Conservation (phyloP, 176 grass and related monocot species). For the Guadua angustifolia region DNA sequence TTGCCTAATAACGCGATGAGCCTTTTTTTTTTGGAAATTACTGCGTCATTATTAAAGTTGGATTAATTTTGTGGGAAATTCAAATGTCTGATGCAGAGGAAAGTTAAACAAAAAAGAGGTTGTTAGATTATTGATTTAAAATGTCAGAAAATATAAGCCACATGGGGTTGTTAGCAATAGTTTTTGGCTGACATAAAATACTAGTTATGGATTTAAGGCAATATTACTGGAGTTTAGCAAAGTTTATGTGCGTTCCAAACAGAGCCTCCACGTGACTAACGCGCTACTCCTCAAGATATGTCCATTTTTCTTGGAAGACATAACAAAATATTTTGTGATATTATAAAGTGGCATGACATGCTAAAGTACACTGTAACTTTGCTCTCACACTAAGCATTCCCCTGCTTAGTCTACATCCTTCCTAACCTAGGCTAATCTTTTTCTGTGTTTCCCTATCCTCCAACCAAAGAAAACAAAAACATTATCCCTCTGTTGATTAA, state of each 20-base stretch:
- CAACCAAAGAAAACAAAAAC: background rate
- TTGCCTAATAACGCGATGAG: conserved; percentile 13
- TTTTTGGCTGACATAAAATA: background rate
- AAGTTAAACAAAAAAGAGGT: too few relatives aligned
- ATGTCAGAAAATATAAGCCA: background rate
- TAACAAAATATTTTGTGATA: background rate
- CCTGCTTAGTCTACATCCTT: background rate
- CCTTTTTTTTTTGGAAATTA: background rate
- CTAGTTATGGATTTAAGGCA: background rate
- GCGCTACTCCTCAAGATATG: too few relatives aligned
- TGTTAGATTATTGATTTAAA: background rate
- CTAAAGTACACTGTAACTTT: background rate
- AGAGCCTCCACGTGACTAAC: too few relatives aligned
- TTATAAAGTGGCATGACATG: background rate
- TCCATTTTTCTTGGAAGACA: background rate
- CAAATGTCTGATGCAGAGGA: background rate
- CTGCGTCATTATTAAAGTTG: background rate
- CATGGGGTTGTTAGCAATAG: background rate
- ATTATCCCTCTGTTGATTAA: background rate
- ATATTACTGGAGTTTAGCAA: background rate
- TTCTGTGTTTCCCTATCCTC: background rate
- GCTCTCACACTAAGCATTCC: conserved; percentile 3
- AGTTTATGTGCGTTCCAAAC: too few relatives aligned
- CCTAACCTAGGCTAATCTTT: background rate
- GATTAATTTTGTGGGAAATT: background rate